Evolutionary conservation across 768 basidiomycete genomes (phyloP).

Genomic region (Sporobolomyces roseus): DNA sequence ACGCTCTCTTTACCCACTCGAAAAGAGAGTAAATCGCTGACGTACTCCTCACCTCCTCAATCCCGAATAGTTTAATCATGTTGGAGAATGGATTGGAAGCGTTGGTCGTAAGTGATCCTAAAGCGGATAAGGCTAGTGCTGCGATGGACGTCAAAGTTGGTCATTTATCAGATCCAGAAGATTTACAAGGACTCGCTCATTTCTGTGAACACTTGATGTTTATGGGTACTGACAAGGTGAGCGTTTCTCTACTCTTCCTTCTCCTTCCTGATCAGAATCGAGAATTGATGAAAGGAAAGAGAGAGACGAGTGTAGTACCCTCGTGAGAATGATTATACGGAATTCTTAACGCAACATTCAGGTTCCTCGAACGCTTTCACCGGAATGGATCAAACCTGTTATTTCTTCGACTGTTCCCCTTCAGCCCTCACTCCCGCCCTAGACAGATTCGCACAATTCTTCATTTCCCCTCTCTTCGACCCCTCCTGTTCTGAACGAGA

Average conservation of each 20-base stretch:
- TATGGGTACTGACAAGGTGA: slow-evolving; percentile 64
- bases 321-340: slow-evolving; percentile 88
- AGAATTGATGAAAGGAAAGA: neutral
- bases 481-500: slow-evolving; percentile 82
- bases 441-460: slow-evolving; percentile 61
- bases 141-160: slow-evolving; percentile 92
- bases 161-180: slow-evolving; percentile 87
- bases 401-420: slow-evolving; percentile 65
- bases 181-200: slow-evolving; percentile 88
- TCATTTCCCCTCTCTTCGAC: slow-evolving; percentile 83
- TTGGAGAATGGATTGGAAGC: slow-evolving; percentile 89
- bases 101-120: slow-evolving; percentile 72
- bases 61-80: slow-evolving; percentile 59
- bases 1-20: neutral
- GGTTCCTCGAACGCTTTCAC: slow-evolving; percentile 85
- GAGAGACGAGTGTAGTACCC: slow-evolving; percentile 66
- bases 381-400: slow-evolving; percentile 84
- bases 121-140: slow-evolving; percentile 89
- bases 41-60: too few species aligned
- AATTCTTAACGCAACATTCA: slow-evolving; percentile 60
- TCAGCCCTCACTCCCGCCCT: slow-evolving; percentile 47
- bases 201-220: slow-evolving; percentile 96
- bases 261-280: neutral
- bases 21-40: too few species aligned
- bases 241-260: slow-evolving; percentile 42